Base-by-base conservation (phyloP, 75 land plant species). In the Sequoiadendron giganteum region DNA sequence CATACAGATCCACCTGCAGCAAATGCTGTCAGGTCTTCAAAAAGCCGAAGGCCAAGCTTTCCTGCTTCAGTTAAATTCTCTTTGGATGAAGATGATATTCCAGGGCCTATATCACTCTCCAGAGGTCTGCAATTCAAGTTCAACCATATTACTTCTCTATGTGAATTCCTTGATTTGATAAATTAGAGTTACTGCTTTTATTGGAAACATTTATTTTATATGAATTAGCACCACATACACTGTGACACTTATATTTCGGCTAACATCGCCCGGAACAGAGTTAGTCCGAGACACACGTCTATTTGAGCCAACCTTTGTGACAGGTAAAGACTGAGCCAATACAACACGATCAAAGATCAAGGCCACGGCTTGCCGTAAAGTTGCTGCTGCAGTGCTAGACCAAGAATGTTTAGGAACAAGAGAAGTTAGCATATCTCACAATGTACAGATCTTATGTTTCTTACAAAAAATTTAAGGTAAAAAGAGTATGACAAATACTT, bases 1-100 rank as follows among this genome's bases (percentile, higher is more conserved):
- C 99, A 90, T 95, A 98, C 99, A 92, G 95, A 92, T 93, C 99
- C 99, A 94, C 99, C 99, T 91, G 95, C 97, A 87, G 99, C 97
- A 94, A 98, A 94, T 55, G 99, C 94, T 90, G 99, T 95, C 82
- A 98, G 96, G 91, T 98, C 99, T 89, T 97, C 99, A 85, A 98
- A 96, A 84, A 96, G 84, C 18, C 89, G 92, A 89, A 98, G 94
- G 84, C 99, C 99, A 49, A 98, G 94, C 90, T 92, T 93, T 77
- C 98, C 99, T 84, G 91, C 91, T 84, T 92, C 87, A 30, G 96
- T 94, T 25, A 94, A 82, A 42, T 73, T 86, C 56, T 90, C 95
- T 86, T 92, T 88, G 89, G 86, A 87, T 73, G 88, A 38, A 25
- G 87, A 87, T 75, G 91, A 72, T 81, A 65, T n/a, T 84, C 89